Conservation (phyloP, 768 basidiomycete species). For the Rhodotorula taiwanensis region DNA sequence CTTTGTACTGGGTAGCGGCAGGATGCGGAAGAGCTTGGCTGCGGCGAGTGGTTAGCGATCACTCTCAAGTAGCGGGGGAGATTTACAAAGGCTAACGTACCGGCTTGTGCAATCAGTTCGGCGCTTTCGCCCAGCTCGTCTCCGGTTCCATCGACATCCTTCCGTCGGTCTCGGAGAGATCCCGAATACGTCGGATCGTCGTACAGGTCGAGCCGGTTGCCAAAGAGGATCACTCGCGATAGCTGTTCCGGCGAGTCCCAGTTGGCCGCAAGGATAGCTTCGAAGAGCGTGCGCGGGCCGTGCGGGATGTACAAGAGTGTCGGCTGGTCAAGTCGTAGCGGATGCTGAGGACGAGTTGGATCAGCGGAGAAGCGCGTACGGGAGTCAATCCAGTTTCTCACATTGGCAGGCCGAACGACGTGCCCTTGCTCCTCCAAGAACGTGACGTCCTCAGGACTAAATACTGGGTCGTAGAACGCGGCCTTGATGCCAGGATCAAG, state of each 20-base stretch:
- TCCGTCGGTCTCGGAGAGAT: background rate
- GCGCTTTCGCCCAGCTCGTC: conserved; percentile 17
- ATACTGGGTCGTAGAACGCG: conserved; percentile 33
- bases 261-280: conserved; percentile 31
- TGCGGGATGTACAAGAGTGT: conserved; percentile 41
- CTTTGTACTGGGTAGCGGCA: conserved; percentile 20
- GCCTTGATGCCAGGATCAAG: background rate
- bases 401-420: conserved; percentile 9
- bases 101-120: conserved; percentile 4
- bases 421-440: conserved; percentile 15
- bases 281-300: conserved; percentile 39
- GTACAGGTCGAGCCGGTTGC: conserved; percentile 37
- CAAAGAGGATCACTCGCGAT: conserved; percentile 16
- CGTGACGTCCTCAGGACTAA: conserved; percentile 17
- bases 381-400: background rate
- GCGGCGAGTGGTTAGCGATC: background rate
- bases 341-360: conserved; percentile 3
- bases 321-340: background rate
- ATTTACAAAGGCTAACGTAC: background rate
- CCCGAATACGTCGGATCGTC: conserved; percentile 36
- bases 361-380: background rate
- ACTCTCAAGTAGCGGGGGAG: background rate
- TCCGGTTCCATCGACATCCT: background rate
- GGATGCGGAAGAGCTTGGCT: conserved; percentile 23
- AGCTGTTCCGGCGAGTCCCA: conserved; percentile 16